Evolutionary conservation across 2,329 filamentous ascomycete species (phyloP), one percentile per base, ranked within the genome.

Genomic region (Metarhizium rileyi): DNA sequence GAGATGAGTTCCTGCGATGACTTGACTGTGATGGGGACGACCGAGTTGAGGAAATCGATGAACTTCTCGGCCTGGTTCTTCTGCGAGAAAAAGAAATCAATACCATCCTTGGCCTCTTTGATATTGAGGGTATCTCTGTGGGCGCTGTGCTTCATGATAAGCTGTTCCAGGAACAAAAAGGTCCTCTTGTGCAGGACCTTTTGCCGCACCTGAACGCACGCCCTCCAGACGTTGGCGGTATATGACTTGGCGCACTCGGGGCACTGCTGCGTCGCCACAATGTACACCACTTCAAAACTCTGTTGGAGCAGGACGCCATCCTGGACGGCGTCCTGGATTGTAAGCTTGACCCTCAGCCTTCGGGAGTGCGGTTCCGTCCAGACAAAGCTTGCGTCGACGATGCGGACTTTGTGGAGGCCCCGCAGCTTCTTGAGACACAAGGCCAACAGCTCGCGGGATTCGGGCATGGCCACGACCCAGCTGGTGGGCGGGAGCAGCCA

Each of bases 341-440:
- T 97, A 67, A 98, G 84, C 74, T 96, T 96, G 66, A 97, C 84
- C 70, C 90, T 94, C 56, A 97, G 78, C 65, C 93, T 78, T 63
- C 89, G 78, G 60, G 90, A 96, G 71, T 98, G 93, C 10, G 93
- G 91, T 69, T 98, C 93, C 1, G 93, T 98, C 93, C 93, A 98
- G 63, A 97, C 87, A 65, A 97, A 98, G 61, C 83, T 87, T 44
- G 93, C 93, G 65, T 98, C 93, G 61, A 96, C 90, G 61, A 98
- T 93, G 53, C 93, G 80, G 57, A 95, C 87, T 72, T 93, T 95
- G 66, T 84, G 82, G 55, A 98, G 71, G 27, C 90, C 90, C 55
- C 87, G 77, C 55, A 98, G 71, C 68, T 93, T 94, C 64, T 89
- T 84, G 57, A 98, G 75, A 68, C 93, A 98, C 44, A 98, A 72